Base-by-base conservation (phyloP, 441 rosid genomes). In the Gossypium gossypioides region DNA sequence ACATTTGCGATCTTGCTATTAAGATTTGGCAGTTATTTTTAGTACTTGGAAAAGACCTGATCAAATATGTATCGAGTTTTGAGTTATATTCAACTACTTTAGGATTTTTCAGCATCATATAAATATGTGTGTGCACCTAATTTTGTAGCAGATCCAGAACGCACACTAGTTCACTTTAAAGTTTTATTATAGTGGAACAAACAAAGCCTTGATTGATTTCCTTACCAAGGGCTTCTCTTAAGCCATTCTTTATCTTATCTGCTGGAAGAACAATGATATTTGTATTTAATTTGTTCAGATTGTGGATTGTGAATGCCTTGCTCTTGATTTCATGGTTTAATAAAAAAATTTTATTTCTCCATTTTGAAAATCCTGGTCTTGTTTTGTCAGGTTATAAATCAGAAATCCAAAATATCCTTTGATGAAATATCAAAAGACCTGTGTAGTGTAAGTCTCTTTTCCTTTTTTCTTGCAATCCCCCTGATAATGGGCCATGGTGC, bases 381-480 rank as follows among this genome's bases (percentile, higher is more conserved):
- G 48, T 24, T 48, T 46, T 74, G 16, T 44, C 95, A 96, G 99
- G 97, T 93, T 69, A 93, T 90, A 72, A 94, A 93, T 81, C 83
- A 91, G 81, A 96, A 96, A 80, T 93, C 84, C 74, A 84, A 92
- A 84, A 91, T 96, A 78, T 86, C 98, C 1, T 96, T 90, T 48
- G 97, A 96, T 83, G 98, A 93, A 81, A 93, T 96, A 64, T 86
- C 85, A 32, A 91, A 87, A 73, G 97, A 96, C 82, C 79, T 96
- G 52, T 96, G 98, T 82, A 94, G 90, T 13, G 99, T 96, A 80
- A 87, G 89, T 79, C 66, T 76, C 70, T 77, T 74, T 57, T 50
- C 15, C 19, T 60, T 72, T 18, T 42, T 19, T 13, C 21, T 76
- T 73, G 60, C 75, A 77, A 64, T 54, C 40, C 18, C 12, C 18